These are phyloP conservation scores for Aspergillus wentii DNA, from an alignment of 495 filamentous ascomycete species.

Conservation along the genomic window DNA sequence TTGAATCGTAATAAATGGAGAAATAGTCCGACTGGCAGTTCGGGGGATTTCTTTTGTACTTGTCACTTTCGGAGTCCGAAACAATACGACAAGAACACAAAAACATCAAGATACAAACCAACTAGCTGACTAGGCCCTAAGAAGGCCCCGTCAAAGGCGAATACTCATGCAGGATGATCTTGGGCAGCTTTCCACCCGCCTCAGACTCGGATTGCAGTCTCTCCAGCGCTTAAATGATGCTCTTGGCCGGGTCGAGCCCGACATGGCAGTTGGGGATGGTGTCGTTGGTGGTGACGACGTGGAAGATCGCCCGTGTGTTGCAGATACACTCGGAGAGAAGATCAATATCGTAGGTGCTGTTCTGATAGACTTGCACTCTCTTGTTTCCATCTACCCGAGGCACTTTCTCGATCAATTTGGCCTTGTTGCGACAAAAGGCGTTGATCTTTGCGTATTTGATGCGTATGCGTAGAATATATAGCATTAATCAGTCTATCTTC, in stretches of 20 bases:
- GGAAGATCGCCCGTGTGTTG: conserved; percentile 27
- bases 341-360: conserved; percentile 27
- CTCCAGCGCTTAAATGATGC: conserved; percentile 27
- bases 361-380: conserved; percentile 29
- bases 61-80: too few relatives aligned
- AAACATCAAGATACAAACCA: too few relatives aligned
- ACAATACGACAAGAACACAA: too few relatives aligned
- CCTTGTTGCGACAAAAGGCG: conserved; percentile 32
- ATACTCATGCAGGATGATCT: conserved; percentile 32
- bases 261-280: conserved; percentile 31
- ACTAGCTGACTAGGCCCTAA: too few relatives aligned
- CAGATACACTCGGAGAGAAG: conserved; percentile 26
- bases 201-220: conserved; percentile 4
- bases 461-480: conserved; percentile 24
- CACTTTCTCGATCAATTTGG: conserved; percentile 26
- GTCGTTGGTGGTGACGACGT: conserved; percentile 26
- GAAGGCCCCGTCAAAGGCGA: conserved; percentile 12
- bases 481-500: too few relatives aligned
- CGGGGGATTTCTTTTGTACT: too few relatives aligned
- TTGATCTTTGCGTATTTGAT: conserved; percentile 17
- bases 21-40: too few relatives aligned
- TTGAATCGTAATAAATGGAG: too few relatives aligned
- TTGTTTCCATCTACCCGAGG: conserved; percentile 18
- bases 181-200: conserved; percentile 21
- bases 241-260: conserved; percentile 22